Percentiles rank a stretch among this genome's conserved stretches.
phyloP scores from a whole-genome alignment of 108 stramenopile genomes.

The Skeletonema costatum region DNA sequence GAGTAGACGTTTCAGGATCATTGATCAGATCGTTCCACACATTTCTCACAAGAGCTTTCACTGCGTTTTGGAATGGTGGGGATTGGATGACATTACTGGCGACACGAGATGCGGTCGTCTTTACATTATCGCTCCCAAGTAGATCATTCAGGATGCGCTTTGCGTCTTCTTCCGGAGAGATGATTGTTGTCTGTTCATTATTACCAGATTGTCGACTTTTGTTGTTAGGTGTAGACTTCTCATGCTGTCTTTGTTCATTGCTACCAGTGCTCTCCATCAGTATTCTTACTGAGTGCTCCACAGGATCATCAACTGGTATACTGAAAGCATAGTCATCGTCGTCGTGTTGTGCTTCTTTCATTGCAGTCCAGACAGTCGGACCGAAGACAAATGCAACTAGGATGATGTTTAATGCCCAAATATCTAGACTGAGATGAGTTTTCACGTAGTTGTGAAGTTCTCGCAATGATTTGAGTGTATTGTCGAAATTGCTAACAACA shows the following conservation, averaged over 20 bases:
- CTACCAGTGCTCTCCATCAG: constrained; percentile 34
- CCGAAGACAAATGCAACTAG: constrained; percentile 37
- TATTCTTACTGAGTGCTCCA: constrained; percentile 48
- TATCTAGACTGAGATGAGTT: constrained; percentile 37
- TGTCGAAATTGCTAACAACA: constrained; percentile 10
- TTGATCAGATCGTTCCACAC: constrained; percentile 76
- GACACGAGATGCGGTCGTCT: constrained; percentile 42
- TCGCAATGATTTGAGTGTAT: constrained; percentile 18
- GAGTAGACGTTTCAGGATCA: constrained; percentile 73
- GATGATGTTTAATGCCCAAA: constrained; percentile 42
- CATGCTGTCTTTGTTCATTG: not conserved
- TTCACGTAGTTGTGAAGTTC: constrained; percentile 29
- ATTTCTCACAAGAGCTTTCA: constrained; percentile 59
- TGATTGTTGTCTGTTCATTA: constrained; percentile 8
- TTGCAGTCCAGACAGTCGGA: constrained; percentile 33
- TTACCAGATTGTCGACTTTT: not conserved
- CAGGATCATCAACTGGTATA: constrained; percentile 48
- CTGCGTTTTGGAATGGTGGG: constrained; percentile 66
- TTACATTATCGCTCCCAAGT: constrained; percentile 36
- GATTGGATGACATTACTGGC: constrained; percentile 61
- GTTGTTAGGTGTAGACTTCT: constrained; percentile 1
- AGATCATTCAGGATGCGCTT: constrained; percentile 47
- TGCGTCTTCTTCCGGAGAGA: constrained; percentile 45
- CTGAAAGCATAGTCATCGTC: constrained; percentile 40
- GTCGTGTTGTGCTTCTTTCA: constrained; percentile 26